A percentile compares a stretch with the other conserved stretches of the same genome.
These are phyloP conservation scores for Cenococcum geophilum DNA, from an alignment of 495 filamentous ascomycete genomes.

Conservation along the genomic window DNA sequence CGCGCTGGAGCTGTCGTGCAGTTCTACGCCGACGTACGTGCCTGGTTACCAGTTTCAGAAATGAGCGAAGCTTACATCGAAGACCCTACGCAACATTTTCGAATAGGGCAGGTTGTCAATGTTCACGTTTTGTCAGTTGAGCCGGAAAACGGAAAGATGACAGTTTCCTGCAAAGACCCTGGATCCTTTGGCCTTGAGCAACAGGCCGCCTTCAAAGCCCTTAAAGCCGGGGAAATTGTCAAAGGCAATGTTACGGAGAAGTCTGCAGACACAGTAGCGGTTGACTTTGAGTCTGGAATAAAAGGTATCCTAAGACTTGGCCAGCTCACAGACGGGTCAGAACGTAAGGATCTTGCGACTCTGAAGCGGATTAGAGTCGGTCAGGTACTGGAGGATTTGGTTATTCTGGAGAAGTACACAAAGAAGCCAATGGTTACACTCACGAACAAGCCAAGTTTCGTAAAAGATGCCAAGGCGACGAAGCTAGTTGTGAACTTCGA, in stretches of 20 bases:
- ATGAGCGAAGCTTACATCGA: slow-evolving; percentile 97
- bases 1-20: slow-evolving; percentile 79
- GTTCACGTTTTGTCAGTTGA: slow-evolving; percentile 78
- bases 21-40: slow-evolving; percentile 77
- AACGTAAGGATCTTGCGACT: slow-evolving; percentile 63
- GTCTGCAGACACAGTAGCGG: slow-evolving; percentile 66
- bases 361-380: slow-evolving; percentile 75
- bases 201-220: slow-evolving; percentile 62
- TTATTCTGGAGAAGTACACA: slow-evolving; percentile 73
- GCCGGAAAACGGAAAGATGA: slow-evolving; percentile 59
- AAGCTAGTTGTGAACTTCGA: slow-evolving; percentile 60
- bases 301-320: slow-evolving; percentile 67
- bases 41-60: slow-evolving; percentile 84
- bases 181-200: slow-evolving; percentile 67
- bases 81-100: slow-evolving; percentile 83
- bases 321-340: slow-evolving; percentile 77
- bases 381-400: slow-evolving; percentile 73
- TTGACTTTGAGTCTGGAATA: slow-evolving; percentile 67
- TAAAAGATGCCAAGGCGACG: slow-evolving; percentile 63
- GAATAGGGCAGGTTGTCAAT: slow-evolving; percentile 80
- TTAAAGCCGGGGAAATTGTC: slow-evolving; percentile 65
- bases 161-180: slow-evolving; percentile 90
- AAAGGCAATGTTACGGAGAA: slow-evolving; percentile 78
- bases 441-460: slow-evolving; percentile 71
- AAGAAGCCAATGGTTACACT: slow-evolving; percentile 64